Conservation (phyloP, 75 land plant species). For the Picea sitchensis region DNA sequence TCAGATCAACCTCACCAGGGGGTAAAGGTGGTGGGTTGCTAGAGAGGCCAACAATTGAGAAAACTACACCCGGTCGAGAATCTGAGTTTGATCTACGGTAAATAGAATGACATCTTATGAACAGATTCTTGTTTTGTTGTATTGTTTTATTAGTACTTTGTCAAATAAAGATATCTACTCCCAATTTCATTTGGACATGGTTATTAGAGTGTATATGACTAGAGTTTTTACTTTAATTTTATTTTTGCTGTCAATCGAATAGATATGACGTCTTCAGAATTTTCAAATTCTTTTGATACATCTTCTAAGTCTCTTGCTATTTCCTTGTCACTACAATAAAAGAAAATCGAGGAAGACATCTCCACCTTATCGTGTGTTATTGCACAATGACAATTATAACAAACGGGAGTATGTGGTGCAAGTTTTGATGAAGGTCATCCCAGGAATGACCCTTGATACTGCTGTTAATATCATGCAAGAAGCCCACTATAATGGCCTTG, state of each 20-base stretch:
- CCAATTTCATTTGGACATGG: background rate
- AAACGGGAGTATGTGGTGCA: constrained; percentile 92
- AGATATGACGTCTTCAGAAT: background rate
- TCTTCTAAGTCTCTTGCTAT: constrained; percentile 3
- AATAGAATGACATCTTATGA: background rate
- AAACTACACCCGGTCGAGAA: constrained; percentile 79
- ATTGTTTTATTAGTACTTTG: background rate
- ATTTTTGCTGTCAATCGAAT: background rate
- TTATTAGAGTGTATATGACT: background rate
- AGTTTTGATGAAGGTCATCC: constrained; percentile 93
- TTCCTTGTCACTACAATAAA: constrained; percentile 7
- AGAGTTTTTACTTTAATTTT: background rate
- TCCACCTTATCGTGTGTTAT: constrained; percentile 82
- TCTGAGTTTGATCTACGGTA: constrained; percentile 91
- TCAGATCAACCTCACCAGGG: constrained; percentile 38
- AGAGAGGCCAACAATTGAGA: constrained; percentile 77
- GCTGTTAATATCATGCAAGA: constrained; percentile 97
- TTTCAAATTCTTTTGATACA: background rate
- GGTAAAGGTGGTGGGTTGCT: constrained; percentile 85
- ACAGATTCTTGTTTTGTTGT: background rate
- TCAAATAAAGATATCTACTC: background rate
- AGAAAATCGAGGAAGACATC: constrained; percentile 71
- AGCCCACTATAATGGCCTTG: constrained; percentile 80
- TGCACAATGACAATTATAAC: constrained; percentile 89
- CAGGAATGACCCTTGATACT: constrained; percentile 85